Evolutionary conservation across 805 yeast species (phyloP), one percentile per base, ranked within the genome.

Genomic region (Yarrowia alimentaria): DNA sequence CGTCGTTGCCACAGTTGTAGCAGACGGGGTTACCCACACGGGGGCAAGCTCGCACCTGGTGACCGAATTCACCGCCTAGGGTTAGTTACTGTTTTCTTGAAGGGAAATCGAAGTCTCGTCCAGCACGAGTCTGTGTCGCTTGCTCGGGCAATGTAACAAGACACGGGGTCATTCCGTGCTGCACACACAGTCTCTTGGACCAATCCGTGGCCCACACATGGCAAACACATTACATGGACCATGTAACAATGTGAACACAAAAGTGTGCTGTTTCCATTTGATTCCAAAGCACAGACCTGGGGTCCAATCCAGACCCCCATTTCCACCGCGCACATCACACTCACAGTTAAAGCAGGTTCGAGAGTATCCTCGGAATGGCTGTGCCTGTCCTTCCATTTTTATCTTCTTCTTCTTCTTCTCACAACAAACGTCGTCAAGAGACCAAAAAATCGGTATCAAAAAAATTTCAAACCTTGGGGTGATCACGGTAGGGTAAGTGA

Each of bases 1-100:
- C 95, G 51, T 61, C 61, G 29, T 57, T 54, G 22, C 68, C 68
- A 55, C 69, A 66, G 60, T 66, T 66, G 62, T 66, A 66, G 60
- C 68, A 66, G 34, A 65, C 65, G 19, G 69, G 69, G 58, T 52
- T 60, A 31, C 69, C 69, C 12, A 60, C 56, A 56, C 65, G 61
- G 29, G 69, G 67, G 56, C 69, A 66, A 34, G 60, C 65, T 51
- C 64, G 64, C 47, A 68, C 66, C 64, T 64, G 51, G 31, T 50
- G 50, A 12, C 54, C 55, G 18, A 37, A 51, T n/a, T 21, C 52
- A 14, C 54, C 55, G 29, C 50, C 50, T 43, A n/a, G n/a, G 19
- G 33, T 40, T 28, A 40, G 33, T 17, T n/a, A n/a, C n/a, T n/a
- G n/a, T n/a, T n/a, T n/a, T n/a, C n/a, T n/a, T n/a, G n/a, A n/a